These are phyloP conservation scores for Fraxinus pennsylvanica DNA, from an alignment of 257 asterid genomes.

Conservation along the genomic window DNA sequence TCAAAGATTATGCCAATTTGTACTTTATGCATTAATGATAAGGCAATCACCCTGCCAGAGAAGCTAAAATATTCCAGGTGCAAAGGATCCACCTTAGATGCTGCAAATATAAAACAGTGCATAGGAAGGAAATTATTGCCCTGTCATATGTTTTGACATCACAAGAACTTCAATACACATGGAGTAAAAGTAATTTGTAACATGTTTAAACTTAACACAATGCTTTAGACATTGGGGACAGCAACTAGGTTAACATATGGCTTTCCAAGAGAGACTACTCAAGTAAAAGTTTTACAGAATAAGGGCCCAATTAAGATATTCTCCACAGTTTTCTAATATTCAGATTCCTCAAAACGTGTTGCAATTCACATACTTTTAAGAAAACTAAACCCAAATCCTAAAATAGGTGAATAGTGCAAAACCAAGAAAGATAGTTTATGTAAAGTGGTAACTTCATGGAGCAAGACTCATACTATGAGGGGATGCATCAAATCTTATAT, in stretches of 20 bases:
- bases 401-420: neutral
- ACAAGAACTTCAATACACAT: constrained; percentile 4
- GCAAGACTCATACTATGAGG: neutral
- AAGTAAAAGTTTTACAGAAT: neutral
- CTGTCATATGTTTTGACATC: constrained; percentile 13
- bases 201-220: neutral
- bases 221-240: neutral
- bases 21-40: constrained; percentile 87
- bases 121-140: constrained; percentile 28
- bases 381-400: neutral
- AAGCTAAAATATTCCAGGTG: constrained; percentile 84
- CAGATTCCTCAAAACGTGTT: neutral
- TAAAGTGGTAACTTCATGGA: neutral
- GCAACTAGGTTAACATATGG: neutral
- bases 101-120: constrained; percentile 49
- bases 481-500: neutral
- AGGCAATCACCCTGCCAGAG: constrained; percentile 86
- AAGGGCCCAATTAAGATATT: neutral
- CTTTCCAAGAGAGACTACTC: neutral
- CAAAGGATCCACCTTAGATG: constrained; percentile 87
- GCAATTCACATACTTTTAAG: neutral
- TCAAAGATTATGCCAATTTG: constrained; percentile 91
- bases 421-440: neutral
- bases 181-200: neutral
- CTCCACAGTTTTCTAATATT: neutral